Evolutionary conservation across 192 early-diverging fungal species (phyloP).

Genomic region (Umbelopsis ramanniana): DNA sequence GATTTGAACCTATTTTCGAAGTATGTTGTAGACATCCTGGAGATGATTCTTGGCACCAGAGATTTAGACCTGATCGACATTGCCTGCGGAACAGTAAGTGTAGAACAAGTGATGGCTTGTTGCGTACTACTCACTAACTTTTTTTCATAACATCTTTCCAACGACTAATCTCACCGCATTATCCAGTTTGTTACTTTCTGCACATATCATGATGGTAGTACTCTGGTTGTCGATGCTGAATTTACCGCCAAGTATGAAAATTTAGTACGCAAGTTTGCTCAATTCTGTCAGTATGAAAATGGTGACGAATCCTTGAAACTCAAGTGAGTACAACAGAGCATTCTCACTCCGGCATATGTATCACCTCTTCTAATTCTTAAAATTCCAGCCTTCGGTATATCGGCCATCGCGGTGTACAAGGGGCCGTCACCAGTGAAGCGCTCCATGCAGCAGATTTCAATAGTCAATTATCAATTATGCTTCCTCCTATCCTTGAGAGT

Average conservation of each 20-base stretch:
- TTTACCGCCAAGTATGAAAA: slow-evolving; percentile 60
- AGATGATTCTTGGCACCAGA: slow-evolving; percentile 55
- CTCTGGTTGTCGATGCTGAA: slow-evolving; percentile 70
- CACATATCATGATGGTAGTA: slow-evolving; percentile 67
- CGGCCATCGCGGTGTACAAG: slow-evolving; percentile 68
- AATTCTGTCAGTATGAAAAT: slow-evolving; percentile 42
- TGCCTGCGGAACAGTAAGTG: slow-evolving; percentile 62
- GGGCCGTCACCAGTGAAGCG: slow-evolving; percentile 62
- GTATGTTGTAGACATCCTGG: slow-evolving; percentile 75
- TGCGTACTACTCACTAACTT: too few species aligned
- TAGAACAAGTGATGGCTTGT: too few species aligned
- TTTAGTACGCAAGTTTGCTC: slow-evolving; percentile 59
- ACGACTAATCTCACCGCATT: slow-evolving; percentile 3
- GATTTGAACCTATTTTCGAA: slow-evolving; percentile 86
- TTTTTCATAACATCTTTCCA: neutral
- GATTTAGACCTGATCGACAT: slow-evolving; percentile 64
- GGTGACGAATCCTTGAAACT: slow-evolving; percentile 23
- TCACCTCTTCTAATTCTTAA: neutral
- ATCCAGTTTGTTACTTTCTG: slow-evolving; percentile 74
- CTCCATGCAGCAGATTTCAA: slow-evolving; percentile 64
- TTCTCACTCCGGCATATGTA: neutral
- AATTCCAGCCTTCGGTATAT: slow-evolving; percentile 42
- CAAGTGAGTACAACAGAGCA: slow-evolving; percentile 26
- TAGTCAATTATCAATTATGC: slow-evolving; percentile 62
- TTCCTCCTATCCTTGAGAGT: slow-evolving; percentile 49